Evolutionary conservation across 2,329 filamentous ascomycete species (phyloP).

Genomic region (Lecanicillium sp.): DNA sequence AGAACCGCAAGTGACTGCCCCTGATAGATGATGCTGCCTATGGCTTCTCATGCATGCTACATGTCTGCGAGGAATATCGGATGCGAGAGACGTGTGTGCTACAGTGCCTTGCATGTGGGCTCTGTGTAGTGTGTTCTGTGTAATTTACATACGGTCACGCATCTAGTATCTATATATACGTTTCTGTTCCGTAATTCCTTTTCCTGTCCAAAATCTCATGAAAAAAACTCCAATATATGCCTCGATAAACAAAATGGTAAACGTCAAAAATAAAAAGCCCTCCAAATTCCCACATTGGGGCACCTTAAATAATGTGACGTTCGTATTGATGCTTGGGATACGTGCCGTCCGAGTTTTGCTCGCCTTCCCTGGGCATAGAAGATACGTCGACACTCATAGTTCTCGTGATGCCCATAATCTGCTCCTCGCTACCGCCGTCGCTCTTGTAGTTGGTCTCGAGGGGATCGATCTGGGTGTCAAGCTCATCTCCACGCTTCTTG

Average conservation of each 20-base stretch:
- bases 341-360: neutral
- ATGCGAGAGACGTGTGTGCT: too few species aligned
- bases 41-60: too few species aligned
- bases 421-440: slow-evolving; percentile 2
- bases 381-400: slow-evolving; percentile 9
- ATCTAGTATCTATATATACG: too few species aligned
- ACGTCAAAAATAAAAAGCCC: neutral
- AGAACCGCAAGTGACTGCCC: too few species aligned
- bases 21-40: too few species aligned
- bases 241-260: neutral
- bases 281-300: too few species aligned
- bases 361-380: neutral
- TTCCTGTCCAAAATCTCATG: too few species aligned
- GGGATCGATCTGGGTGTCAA: slow-evolving; percentile 2
- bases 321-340: slow-evolving; percentile 10
- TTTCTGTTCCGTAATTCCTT: too few species aligned
- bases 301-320: slow-evolving; percentile 1
- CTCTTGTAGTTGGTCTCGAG: neutral
- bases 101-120: too few species aligned
- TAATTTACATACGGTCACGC: too few species aligned
- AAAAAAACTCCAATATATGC: slow-evolving; percentile 1
- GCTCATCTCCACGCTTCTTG: neutral
- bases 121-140: too few species aligned
- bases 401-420: slow-evolving; percentile 6
- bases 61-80: too few species aligned